phyloP scores from a whole-genome alignment of 495 filamentous ascomycete species.

The Podospora comata region DNA sequence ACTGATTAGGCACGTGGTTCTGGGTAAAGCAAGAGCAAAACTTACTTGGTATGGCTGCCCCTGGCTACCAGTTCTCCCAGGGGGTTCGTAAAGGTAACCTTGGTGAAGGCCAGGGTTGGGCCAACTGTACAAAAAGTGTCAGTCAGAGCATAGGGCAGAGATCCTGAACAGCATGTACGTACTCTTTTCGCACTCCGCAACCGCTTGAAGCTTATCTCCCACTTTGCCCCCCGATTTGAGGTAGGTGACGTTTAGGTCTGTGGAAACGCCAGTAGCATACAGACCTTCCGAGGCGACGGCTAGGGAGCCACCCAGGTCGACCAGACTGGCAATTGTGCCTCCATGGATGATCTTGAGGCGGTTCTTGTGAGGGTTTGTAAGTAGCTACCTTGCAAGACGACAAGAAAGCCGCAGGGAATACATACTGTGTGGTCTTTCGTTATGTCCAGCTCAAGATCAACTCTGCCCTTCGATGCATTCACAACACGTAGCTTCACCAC shows the following conservation, averaged over 20 bases:
- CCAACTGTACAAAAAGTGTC: slow-evolving; percentile 60
- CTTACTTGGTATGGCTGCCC: slow-evolving; percentile 94
- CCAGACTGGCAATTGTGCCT: slow-evolving; percentile 92
- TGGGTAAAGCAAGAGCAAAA: slow-evolving; percentile 11
- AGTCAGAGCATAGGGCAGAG: neutral
- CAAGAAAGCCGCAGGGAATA: neutral
- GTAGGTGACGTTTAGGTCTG: slow-evolving; percentile 94
- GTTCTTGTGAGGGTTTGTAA: slow-evolving; percentile 55
- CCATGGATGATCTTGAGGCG: slow-evolving; percentile 88
- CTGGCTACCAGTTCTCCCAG: slow-evolving; percentile 76
- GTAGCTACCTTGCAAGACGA: neutral
- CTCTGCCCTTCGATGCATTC: slow-evolving; percentile 68
- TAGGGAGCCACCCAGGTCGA: slow-evolving; percentile 88
- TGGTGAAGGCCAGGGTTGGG: slow-evolving; percentile 87
- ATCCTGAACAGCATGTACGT: slow-evolving; percentile 23
- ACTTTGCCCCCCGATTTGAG: slow-evolving; percentile 76
- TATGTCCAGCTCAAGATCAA: slow-evolving; percentile 85
- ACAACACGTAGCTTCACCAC: slow-evolving; percentile 66
- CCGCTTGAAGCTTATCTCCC: slow-evolving; percentile 70
- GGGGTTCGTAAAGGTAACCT: slow-evolving; percentile 71
- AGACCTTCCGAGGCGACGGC: slow-evolving; percentile 89
- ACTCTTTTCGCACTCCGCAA: slow-evolving; percentile 83
- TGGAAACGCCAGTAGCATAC: slow-evolving; percentile 86
- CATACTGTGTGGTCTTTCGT: slow-evolving; percentile 82
- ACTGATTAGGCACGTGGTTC: neutral